These are phyloP conservation scores for Hypomontagnella submonticulosa DNA, from an alignment of 495 filamentous ascomycete species.

Conservation along the genomic window DNA sequence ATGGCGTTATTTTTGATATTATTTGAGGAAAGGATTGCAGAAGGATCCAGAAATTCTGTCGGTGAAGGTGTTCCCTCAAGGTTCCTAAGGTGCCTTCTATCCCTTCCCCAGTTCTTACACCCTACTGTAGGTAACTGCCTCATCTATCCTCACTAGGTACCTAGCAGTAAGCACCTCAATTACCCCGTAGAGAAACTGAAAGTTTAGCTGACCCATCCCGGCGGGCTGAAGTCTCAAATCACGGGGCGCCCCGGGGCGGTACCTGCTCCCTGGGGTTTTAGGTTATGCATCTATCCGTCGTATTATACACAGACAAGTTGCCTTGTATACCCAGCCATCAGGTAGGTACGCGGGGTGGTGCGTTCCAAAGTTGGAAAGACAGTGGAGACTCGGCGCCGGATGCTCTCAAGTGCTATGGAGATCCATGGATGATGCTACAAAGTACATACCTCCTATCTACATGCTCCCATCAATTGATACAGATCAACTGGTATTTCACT, in stretches of 20 bases:
- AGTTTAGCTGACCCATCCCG: constrained; percentile 19
- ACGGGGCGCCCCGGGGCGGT: constrained; percentile 36
- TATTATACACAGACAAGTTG: neutral
- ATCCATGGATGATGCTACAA: too few relatives aligned
- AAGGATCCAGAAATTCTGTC: constrained; percentile 16
- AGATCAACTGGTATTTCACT: too few relatives aligned
- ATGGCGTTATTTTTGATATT: neutral
- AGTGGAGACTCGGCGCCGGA: too few relatives aligned
- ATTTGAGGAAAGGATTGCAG: constrained; percentile 3
- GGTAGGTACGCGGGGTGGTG: too few relatives aligned
- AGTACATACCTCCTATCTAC: too few relatives aligned
- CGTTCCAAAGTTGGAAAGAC: too few relatives aligned
- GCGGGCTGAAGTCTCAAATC: constrained; percentile 28
- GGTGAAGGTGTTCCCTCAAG: constrained; percentile 9
- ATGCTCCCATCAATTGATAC: too few relatives aligned
- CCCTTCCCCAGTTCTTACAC: neutral
- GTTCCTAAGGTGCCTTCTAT: too few relatives aligned
- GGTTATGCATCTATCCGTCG: constrained; percentile 38
- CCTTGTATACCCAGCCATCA: neutral
- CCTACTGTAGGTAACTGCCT: neutral
- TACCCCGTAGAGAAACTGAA: too few relatives aligned
- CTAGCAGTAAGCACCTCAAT: too few relatives aligned
- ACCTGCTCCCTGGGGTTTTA: constrained; percentile 36
- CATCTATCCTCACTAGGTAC: neutral
- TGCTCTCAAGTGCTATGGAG: too few relatives aligned